These are phyloP conservation scores for Solanum bulbocastanum DNA, from an alignment of 257 asterid genomes.

Conservation along the genomic window DNA sequence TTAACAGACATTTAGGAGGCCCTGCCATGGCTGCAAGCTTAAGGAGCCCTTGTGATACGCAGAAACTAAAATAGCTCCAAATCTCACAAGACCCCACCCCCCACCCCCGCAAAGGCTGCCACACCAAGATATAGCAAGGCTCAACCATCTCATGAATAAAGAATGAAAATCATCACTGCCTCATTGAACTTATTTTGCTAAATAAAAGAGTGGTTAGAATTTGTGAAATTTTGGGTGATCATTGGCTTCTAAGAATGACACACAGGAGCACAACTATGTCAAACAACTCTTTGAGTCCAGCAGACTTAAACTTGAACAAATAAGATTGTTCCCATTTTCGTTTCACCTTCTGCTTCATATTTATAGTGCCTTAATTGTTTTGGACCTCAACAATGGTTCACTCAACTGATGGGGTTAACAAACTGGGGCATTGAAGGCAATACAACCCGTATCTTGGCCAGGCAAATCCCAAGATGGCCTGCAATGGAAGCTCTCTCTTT, in stretches of 20 bases:
- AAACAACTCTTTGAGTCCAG: neutral
- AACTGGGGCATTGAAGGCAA: neutral
- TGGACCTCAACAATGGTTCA: neutral
- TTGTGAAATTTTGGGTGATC: neutral
- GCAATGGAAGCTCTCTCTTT: neutral
- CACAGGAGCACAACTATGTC: neutral
- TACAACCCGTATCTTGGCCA: neutral
- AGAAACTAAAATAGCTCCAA: neutral
- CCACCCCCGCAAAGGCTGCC: too few species aligned
- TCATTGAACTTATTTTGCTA: neutral
- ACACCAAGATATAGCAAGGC: too few species aligned
- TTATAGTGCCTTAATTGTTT: neutral
- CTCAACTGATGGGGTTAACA: neutral
- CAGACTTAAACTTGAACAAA: neutral
- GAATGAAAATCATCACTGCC: neutral
- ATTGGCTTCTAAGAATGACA: neutral
- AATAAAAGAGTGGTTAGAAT: neutral
- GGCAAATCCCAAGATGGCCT: neutral
- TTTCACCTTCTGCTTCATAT: neutral
- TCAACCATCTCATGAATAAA: neutral
- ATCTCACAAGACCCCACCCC: too few species aligned
- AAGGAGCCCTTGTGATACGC: conserved; percentile 8
- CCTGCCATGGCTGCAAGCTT: neutral
- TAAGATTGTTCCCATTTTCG: neutral
- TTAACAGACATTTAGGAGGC: neutral